A percentile compares a stretch with the other conserved stretches of the same genome.
Conservation (phyloP, 2,329 filamentous ascomycete species). For the Penicillium sp. region DNA sequence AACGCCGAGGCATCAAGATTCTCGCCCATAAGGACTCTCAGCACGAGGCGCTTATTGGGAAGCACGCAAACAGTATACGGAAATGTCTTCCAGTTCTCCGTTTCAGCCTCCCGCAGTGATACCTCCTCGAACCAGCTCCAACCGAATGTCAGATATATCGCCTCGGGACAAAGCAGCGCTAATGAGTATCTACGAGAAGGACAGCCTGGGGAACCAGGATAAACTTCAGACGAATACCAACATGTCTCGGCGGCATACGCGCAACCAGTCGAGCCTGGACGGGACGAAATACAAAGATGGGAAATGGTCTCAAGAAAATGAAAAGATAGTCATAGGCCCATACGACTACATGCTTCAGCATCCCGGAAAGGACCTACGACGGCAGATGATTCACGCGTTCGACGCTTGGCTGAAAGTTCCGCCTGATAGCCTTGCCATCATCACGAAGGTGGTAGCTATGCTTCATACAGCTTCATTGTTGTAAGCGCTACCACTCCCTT, state of each 20-base stretch:
- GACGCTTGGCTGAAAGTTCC: constrained; percentile 52
- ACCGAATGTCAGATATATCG: constrained; percentile 12
- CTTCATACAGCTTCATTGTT: constrained; percentile 53
- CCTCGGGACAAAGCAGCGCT: constrained; percentile 46
- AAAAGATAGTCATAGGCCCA: constrained; percentile 49
- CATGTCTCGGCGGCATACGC: constrained; percentile 33
- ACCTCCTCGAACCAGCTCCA: constrained; percentile 11
- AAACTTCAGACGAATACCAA: constrained; percentile 31
- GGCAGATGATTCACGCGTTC: constrained; percentile 51
- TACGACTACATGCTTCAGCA: constrained; percentile 52
- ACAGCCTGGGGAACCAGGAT: constrained; percentile 55
- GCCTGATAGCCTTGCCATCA: constrained; percentile 44
- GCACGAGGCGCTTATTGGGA: not conserved
- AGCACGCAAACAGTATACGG: not conserved
- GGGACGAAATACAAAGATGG: constrained; percentile 45
- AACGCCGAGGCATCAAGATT: not conserved
- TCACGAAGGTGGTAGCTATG: constrained; percentile 51
- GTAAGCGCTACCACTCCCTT: constrained; percentile 27
- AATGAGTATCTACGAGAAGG: constrained; percentile 63
- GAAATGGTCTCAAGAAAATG: constrained; percentile 45
- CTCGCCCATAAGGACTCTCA: not conserved
- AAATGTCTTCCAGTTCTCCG: constrained; percentile 15
- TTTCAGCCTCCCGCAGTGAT: constrained; percentile 13
- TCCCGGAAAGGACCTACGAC: constrained; percentile 52
- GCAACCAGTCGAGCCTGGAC: constrained; percentile 45